Percentiles rank a stretch among this genome's conserved stretches.
These are phyloP conservation scores for Coccomyxa sp. DNA, from an alignment of 139 green algal genomes.

Conservation along the genomic window DNA sequence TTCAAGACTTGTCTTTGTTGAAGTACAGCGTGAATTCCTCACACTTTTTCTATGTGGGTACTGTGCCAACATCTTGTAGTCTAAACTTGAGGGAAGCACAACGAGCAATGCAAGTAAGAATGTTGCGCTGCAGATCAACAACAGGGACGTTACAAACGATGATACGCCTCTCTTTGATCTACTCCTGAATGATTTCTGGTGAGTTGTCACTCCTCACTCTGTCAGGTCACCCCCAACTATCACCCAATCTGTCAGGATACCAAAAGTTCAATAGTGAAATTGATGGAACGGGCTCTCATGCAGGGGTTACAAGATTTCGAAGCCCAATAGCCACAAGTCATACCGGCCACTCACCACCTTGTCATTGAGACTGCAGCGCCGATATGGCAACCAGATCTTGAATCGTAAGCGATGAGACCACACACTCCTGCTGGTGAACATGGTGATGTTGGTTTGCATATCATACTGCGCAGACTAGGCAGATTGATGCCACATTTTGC, in stretches of 20 bases:
- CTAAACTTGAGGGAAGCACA: not conserved
- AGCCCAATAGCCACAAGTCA: constrained; percentile 69
- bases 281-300: not conserved
- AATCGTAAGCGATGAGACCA: not conserved
- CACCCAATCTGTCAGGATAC: too few relatives aligned
- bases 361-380: constrained; percentile 35
- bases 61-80: not conserved
- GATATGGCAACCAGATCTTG: not conserved
- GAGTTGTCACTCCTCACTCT: not conserved
- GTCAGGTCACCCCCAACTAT: not conserved
- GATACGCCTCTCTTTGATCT: constrained; percentile 28
- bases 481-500: not conserved
- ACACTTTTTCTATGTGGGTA: not conserved
- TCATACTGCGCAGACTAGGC: not conserved
- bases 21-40: not conserved
- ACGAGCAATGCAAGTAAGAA: not conserved
- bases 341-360: constrained; percentile 70
- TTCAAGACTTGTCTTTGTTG: not conserved
- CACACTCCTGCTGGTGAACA: not conserved
- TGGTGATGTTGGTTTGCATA: not conserved
- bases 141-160: constrained; percentile 56
- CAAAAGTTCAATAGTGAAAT: too few relatives aligned
- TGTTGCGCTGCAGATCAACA: constrained; percentile 45
- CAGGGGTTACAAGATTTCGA: constrained; percentile 68
- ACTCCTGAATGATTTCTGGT: constrained; percentile 73